phyloP scores from a whole-genome alignment of 176 grass and related monocot genomes.

The Cocos nucifera region DNA sequence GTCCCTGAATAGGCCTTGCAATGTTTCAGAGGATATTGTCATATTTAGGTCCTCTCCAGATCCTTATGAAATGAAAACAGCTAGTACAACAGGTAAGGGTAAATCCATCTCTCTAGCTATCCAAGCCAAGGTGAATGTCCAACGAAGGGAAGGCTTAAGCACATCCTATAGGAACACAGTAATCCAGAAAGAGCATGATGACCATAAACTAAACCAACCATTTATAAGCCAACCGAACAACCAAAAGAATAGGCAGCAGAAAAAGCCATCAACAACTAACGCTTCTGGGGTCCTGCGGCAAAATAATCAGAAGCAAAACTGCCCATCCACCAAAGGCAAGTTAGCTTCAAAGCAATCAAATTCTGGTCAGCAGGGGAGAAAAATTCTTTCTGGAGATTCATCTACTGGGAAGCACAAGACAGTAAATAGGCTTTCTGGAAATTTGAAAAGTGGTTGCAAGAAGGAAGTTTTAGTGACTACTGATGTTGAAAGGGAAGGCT shows the following conservation, averaged over 20 bases:
- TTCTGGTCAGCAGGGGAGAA: constrained; percentile 56
- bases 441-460: constrained; percentile 37
- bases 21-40: constrained; percentile 60
- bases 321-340: constrained; percentile 39
- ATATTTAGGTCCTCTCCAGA: constrained; percentile 48
- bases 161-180: constrained; percentile 36
- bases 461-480: constrained; percentile 41
- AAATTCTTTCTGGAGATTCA: constrained; percentile 33
- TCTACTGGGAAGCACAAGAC: constrained; percentile 56
- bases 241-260: constrained; percentile 52
- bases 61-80: constrained; percentile 46
- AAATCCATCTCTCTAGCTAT: constrained; percentile 66
- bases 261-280: constrained; percentile 33
- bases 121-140: constrained; percentile 78
- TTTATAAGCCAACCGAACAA: constrained; percentile 40
- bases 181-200: constrained; percentile 50
- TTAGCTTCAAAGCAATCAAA: constrained; percentile 34
- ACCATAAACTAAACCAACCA: constrained; percentile 44
- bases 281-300: constrained; percentile 48
- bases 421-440: constrained; percentile 38
- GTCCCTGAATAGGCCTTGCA: constrained; percentile 38
- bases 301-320: constrained; percentile 94
- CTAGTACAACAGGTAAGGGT: constrained; percentile 44
- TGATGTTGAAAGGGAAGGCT: constrained; percentile 41
- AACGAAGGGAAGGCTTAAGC: constrained; percentile 61